Evolutionary conservation across 176 grass and related monocot genomes (phyloP).

Genomic region (Carex scoparia): DNA sequence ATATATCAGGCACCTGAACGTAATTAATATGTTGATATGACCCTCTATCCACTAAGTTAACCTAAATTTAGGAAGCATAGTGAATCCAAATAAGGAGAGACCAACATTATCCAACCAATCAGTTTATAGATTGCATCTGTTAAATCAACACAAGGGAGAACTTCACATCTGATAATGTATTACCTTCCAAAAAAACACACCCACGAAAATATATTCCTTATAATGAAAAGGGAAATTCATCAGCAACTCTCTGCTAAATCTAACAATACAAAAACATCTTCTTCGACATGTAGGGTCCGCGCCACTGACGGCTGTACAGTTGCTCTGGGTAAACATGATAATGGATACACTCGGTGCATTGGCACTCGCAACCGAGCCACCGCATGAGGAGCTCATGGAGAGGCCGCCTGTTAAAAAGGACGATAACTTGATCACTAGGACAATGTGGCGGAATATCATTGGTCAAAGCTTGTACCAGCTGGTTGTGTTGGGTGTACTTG

Average conservation of each 20-base stretch:
- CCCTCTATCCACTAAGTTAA: too few relatives aligned
- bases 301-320: conserved; percentile 87
- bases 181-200: neutral
- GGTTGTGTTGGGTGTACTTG: conserved; percentile 56
- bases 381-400: conserved; percentile 71
- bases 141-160: too few relatives aligned
- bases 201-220: too few relatives aligned
- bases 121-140: too few relatives aligned
- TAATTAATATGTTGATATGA: too few relatives aligned
- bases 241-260: too few relatives aligned
- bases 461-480: conserved; percentile 84
- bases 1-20: too few relatives aligned
- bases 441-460: conserved; percentile 96
- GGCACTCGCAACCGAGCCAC: conserved; percentile 84
- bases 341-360: conserved; percentile 94
- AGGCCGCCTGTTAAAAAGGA: conserved; percentile 45
- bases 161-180: neutral
- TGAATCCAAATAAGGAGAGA: too few relatives aligned
- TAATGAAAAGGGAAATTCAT: too few relatives aligned
- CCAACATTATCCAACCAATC: too few relatives aligned
- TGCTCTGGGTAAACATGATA: conserved; percentile 99
- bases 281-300: conserved; percentile 44
- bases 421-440: conserved; percentile 58
- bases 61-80: too few relatives aligned
- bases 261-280: neutral